phyloP scores from a whole-genome alignment of 352 stramenopile genomes.

The Globisporangium echinulatum region DNA sequence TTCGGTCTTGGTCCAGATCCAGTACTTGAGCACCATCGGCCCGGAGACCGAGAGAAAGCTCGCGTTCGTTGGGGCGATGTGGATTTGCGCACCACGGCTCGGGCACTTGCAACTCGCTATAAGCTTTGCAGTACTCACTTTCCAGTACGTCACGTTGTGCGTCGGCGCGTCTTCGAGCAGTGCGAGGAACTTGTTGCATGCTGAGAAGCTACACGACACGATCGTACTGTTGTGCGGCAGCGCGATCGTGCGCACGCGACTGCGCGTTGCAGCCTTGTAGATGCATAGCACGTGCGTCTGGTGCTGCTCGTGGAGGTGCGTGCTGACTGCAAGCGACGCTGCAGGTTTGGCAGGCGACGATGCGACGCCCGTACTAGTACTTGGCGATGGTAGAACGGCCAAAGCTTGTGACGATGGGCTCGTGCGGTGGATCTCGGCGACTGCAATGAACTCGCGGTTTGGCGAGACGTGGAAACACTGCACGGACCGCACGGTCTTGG shows the following conservation, averaged over 20 bases:
- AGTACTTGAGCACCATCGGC: conserved; percentile 71
- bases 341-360: conserved; percentile 5
- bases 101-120: conserved; percentile 63
- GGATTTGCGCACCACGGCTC: conserved; percentile 54
- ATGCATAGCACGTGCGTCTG: conserved; percentile 52
- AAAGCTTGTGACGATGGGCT: conserved; percentile 8
- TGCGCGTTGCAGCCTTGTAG: conserved; percentile 44
- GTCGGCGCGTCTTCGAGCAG: conserved; percentile 65
- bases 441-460: conserved; percentile 60
- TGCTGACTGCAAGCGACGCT: conserved; percentile 10
- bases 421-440: conserved; percentile 51
- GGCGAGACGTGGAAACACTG: conserved; percentile 65
- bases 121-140: conserved; percentile 71
- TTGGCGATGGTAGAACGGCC: background rate
- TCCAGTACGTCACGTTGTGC: conserved; percentile 77
- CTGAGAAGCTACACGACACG: conserved; percentile 60
- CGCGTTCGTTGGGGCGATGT: conserved; percentile 58
- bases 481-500: conserved; percentile 37
- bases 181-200: conserved; percentile 71
- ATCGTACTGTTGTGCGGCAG: conserved; percentile 50
- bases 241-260: conserved; percentile 34
- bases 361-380: background rate
- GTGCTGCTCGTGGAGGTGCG: conserved; percentile 18
- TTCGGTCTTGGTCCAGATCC: conserved; percentile 69
- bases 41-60: conserved; percentile 76